Evolutionary conservation across 495 filamentous ascomycete species (phyloP).

Genomic region (Lindgomyces ingoldianus): DNA sequence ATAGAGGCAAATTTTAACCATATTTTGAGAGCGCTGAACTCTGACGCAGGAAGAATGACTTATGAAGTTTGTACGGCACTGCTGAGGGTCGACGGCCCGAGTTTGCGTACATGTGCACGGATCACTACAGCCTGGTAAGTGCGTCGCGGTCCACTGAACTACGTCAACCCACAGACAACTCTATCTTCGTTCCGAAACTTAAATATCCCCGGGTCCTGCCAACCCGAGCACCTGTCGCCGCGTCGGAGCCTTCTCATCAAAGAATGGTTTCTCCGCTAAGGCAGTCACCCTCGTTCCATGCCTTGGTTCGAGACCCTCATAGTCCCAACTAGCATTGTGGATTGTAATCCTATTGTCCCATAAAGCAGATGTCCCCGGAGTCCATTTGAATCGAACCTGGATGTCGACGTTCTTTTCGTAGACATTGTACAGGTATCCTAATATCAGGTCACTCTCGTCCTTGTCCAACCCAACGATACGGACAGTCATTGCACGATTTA

Average conservation of each 20-base stretch:
- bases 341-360: slow-evolving; percentile 72
- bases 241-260: slow-evolving; percentile 59
- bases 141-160: too few species aligned
- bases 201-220: slow-evolving; percentile 27
- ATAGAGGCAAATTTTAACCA: too few species aligned
- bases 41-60: too few species aligned
- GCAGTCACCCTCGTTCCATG: slow-evolving; percentile 66
- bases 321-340: slow-evolving; percentile 69
- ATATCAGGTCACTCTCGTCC: slow-evolving; percentile 66
- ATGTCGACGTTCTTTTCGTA: slow-evolving; percentile 69
- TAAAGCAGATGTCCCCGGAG: slow-evolving; percentile 58
- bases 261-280: slow-evolving; percentile 67
- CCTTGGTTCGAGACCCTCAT: slow-evolving; percentile 61
- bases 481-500: slow-evolving; percentile 66
- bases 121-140: too few species aligned
- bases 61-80: too few species aligned
- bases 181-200: too few species aligned
- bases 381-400: slow-evolving; percentile 68
- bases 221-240: slow-evolving; percentile 61
- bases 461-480: slow-evolving; percentile 66
- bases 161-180: too few species aligned
- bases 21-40: too few species aligned
- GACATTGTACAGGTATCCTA: slow-evolving; percentile 66
- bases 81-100: too few species aligned
- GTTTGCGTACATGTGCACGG: too few species aligned